Conservation (phyloP, 805 yeast species). For the Saturnispora ahearnii region DNA sequence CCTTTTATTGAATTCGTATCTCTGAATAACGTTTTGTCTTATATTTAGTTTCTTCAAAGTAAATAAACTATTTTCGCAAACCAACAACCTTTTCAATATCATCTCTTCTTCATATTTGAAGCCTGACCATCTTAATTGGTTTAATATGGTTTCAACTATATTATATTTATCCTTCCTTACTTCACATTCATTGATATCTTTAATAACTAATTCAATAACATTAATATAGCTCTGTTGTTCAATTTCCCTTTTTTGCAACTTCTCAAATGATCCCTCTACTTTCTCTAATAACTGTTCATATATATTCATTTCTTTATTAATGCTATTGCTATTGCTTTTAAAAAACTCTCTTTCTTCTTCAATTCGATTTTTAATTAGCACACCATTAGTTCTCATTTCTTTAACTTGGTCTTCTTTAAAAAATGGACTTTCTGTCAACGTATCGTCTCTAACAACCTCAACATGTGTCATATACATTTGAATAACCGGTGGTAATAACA, state of each 20-base stretch:
- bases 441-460: conserved; percentile 24
- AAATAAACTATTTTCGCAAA: background rate
- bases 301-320: background rate
- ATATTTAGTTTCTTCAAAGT: background rate
- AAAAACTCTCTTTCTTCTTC: background rate
- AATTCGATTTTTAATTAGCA: background rate
- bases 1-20: conserved; percentile 4
- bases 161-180: background rate
- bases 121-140: conserved; percentile 5
- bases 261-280: conserved; percentile 1
- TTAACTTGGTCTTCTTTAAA: background rate
- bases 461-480: conserved; percentile 23
- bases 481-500: conserved; percentile 23
- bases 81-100: background rate
- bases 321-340: background rate
- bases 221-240: background rate
- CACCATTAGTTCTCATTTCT: background rate
- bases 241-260: background rate
- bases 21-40: conserved; percentile 1
- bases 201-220: background rate
- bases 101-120: background rate
- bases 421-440: conserved; percentile 15
- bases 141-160: background rate
- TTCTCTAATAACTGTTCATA: background rate
- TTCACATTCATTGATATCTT: background rate